Evolutionary conservation across 2,329 filamentous ascomycete species (phyloP).

Genomic region (Fusarium circinatum): DNA sequence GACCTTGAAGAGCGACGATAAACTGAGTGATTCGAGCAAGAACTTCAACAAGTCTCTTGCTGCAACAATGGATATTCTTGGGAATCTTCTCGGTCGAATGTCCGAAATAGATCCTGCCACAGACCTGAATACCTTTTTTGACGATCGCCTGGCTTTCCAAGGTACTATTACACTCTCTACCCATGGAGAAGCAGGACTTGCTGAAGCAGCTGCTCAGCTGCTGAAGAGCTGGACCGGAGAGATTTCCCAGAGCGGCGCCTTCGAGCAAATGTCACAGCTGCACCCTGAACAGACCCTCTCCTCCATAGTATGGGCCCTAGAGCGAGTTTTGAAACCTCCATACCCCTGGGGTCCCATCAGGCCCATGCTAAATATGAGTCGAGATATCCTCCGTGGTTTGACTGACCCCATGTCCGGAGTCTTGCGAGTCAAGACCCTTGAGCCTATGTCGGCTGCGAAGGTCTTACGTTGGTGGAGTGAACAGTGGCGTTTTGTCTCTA

Average conservation of each 20-base stretch:
- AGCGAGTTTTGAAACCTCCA: conserved; percentile 49
- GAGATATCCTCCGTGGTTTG: conserved; percentile 66
- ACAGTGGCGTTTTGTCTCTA: conserved; percentile 83
- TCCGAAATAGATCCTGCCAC: conserved; percentile 75
- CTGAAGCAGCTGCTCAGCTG: conserved; percentile 82
- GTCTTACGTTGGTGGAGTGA: conserved; percentile 84
- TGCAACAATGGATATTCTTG: conserved; percentile 67
- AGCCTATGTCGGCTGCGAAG: conserved; percentile 69
- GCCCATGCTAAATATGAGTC: conserved; percentile 66
- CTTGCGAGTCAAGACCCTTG: conserved; percentile 64
- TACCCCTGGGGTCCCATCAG: conserved; percentile 67
- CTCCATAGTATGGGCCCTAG: conserved; percentile 56
- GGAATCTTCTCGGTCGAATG: conserved; percentile 79
- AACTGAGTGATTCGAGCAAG: conserved; percentile 55
- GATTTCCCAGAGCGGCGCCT: conserved; percentile 55
- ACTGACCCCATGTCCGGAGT: conserved; percentile 67
- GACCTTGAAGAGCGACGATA: conserved; percentile 58
- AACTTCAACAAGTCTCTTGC: conserved; percentile 81
- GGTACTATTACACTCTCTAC: conserved; percentile 83
- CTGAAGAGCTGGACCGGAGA: conserved; percentile 85
- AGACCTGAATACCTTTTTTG: conserved; percentile 76
- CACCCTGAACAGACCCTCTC: conserved; percentile 54
- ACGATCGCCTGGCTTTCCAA: conserved; percentile 73
- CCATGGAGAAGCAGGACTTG: conserved; percentile 81
- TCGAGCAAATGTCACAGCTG: conserved; percentile 53